Evolutionary conservation across 2,329 filamentous ascomycete genomes (phyloP).

Genomic region (Sporothrix protearum): DNA sequence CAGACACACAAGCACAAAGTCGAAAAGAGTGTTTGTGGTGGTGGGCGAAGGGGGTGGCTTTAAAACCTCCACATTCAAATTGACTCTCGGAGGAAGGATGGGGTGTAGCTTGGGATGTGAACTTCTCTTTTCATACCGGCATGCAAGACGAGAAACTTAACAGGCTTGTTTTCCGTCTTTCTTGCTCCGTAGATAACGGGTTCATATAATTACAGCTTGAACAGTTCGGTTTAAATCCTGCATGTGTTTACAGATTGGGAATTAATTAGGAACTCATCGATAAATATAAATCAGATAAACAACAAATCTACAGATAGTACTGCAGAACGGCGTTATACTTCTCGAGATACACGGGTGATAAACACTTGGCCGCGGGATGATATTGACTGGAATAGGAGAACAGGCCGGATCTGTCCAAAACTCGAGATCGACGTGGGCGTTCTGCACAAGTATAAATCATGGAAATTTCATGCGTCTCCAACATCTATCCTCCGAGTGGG

Average conservation of each 20-base stretch:
- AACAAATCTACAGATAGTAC: neutral
- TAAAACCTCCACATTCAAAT: neutral
- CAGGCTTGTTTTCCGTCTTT: conserved; percentile 4
- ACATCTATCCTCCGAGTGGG: neutral
- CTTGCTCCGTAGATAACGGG: conserved; percentile 3
- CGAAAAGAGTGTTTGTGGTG: neutral
- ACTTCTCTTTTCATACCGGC: neutral
- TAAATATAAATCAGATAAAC: neutral
- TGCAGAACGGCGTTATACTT: too few species aligned
- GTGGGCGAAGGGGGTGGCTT: neutral
- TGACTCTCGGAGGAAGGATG: neutral
- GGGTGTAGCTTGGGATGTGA: neutral
- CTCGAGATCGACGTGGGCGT: neutral
- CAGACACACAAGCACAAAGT: neutral
- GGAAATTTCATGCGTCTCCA: neutral
- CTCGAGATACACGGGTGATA: neutral
- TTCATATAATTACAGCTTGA: neutral
- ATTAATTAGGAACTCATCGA: neutral
- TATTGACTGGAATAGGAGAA: neutral
- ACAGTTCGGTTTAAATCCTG: neutral
- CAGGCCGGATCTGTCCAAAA: neutral
- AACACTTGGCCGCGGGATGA: neutral
- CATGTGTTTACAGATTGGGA: neutral
- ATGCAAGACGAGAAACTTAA: neutral
- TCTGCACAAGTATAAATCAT: neutral